Evolutionary conservation across 192 early-diverging fungal genomes (phyloP), one percentile per base, ranked within the genome.

Genomic region (Helicostylum pulchrum): DNA sequence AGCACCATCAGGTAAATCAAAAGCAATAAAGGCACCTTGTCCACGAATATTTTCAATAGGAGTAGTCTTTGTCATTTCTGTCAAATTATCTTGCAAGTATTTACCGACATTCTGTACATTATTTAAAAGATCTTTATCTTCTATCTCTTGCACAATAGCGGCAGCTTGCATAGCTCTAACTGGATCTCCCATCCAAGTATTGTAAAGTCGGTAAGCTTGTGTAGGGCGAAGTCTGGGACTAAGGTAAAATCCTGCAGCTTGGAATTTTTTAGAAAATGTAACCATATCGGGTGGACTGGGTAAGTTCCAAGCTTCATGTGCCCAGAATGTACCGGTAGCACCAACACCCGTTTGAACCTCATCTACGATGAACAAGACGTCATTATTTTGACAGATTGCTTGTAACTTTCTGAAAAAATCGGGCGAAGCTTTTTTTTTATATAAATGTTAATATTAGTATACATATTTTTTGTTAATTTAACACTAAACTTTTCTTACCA

Each of bases 221-320:
- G 78, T 71, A n/a, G 85, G 80, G 48, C 86, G 77, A 57, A 89
- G 56, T 34, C 83, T 77, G 7, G 66, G 58, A 0, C 78, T 72
- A 56, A 87, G 80, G 73, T 79, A 90, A 79, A 87, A 88, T 32
- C 88, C 88, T 12, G 86, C 88, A 2, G 86, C 83, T 70, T 88
- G 88, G 78, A 90, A 87, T 50, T 90, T 90, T 68, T 90, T 90
- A 20, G 86, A 87, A 52, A 90, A 90, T 0, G 88, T 90, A 9
- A 90, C 88, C 66, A 88, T 85, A 61, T 90, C 88, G 9, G 88
- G 88, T 53, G 87, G 80, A 23, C 71, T 77, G 30, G 75, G 75
- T 53, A 90, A 70, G 7, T 70, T 64, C 88, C 88, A 90, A n/a
- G 83, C 78, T 62, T 87, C 86, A 68, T 90, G 88, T 2, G 87